phyloP scores from a whole-genome alignment of 2,329 filamentous ascomycete genomes.

The Ascomycota sp. region DNA sequence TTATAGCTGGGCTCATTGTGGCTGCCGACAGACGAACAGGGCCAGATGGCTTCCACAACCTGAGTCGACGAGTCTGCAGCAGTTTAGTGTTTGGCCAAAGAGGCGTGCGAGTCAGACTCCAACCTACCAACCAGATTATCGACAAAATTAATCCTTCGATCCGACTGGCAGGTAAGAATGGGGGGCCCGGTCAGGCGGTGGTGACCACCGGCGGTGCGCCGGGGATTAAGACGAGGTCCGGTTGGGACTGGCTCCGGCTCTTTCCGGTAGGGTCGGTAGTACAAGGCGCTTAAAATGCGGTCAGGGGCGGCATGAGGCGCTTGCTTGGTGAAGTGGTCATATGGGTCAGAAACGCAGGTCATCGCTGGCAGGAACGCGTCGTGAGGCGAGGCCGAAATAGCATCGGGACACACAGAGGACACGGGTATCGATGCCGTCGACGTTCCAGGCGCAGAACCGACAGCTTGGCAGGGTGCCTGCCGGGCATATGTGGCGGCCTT shows the following conservation, averaged over 20 bases:
- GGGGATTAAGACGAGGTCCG: slow-evolving; percentile 44
- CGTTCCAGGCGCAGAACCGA: slow-evolving; percentile 22
- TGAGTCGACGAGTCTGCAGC: slow-evolving; percentile 79
- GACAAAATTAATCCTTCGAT: slow-evolving; percentile 88
- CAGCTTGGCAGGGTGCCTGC: slow-evolving; percentile 45
- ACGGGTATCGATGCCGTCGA: slow-evolving; percentile 59
- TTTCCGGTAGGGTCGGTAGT: slow-evolving; percentile 8
- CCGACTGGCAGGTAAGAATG: slow-evolving; percentile 62
- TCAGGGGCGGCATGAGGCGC: slow-evolving; percentile 5
- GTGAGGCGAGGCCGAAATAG: slow-evolving; percentile 48
- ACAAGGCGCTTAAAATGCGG: slow-evolving; percentile 6
- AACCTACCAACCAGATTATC: slow-evolving; percentile 92
- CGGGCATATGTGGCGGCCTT: slow-evolving; percentile 23
- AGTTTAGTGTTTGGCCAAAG: slow-evolving; percentile 13
- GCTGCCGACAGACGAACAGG: slow-evolving; percentile 62
- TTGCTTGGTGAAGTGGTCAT: slow-evolving; percentile 9
- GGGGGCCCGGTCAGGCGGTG: slow-evolving; percentile 46
- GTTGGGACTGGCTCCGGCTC: slow-evolving; percentile 27
- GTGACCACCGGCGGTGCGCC: slow-evolving; percentile 33
- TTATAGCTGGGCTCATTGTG: slow-evolving; percentile 52
- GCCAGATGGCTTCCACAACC: slow-evolving; percentile 96
- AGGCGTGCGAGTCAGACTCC: slow-evolving; percentile 3
- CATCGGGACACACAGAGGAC: slow-evolving; percentile 59
- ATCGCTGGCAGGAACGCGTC: too few relatives aligned
- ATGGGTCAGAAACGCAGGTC: too few relatives aligned